Base-by-base conservation (phyloP, 2,329 filamentous ascomycete species). In the Pochonia chlamydosporia region DNA sequence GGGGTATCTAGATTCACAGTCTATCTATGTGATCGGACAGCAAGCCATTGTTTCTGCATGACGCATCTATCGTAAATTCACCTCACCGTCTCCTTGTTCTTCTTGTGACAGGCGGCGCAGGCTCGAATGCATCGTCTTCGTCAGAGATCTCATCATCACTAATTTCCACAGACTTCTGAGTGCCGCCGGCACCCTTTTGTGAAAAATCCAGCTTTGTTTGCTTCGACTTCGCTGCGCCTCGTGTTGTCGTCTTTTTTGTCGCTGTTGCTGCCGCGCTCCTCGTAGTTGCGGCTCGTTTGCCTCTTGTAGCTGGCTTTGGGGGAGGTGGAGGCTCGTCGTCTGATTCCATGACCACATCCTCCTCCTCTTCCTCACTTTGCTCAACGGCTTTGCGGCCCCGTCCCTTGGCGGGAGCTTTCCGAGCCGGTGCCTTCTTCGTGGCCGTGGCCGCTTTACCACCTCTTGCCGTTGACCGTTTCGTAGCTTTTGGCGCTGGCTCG, bases 71-170 rank as follows among this genome's bases (percentile, higher is more conserved):
- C 10, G 6, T 5, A 8, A 18, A 36, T 33, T 33, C 30, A 36
- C 24, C 14, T 56, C 50, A 65, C 44, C 62, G 56, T 40, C 61
- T 59, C 42, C 64, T 61, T 5, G 62, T 61, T 45, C 63, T 54
- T n/a, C 56, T 61, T 16, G 64, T 53, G 11, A 59, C 53, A n/a
- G n/a, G n/a, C 1, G 72, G 72, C 43, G 73, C 69, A 5, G 76
- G 69, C 61, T 83, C 79, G 60, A 85, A 84, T 0, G 72, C 65
- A 61, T 81, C n/a, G n/a, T n/a, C 77, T 37, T 82, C 78, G 48
- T 81, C 78, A 0, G 75, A 79, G 39, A 85, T 82, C 61, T 83
- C 81, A 58, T 85, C 81, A 49, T 83, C 80, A 51, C 81, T 84
- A 46, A 84, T 76, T 57, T 83, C 79, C 14, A 78, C 58, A n/a